Percentiles rank a stretch among this genome's conserved stretches.
Conservation (phyloP, 164 flowering plant species). For the Sedum album region DNA sequence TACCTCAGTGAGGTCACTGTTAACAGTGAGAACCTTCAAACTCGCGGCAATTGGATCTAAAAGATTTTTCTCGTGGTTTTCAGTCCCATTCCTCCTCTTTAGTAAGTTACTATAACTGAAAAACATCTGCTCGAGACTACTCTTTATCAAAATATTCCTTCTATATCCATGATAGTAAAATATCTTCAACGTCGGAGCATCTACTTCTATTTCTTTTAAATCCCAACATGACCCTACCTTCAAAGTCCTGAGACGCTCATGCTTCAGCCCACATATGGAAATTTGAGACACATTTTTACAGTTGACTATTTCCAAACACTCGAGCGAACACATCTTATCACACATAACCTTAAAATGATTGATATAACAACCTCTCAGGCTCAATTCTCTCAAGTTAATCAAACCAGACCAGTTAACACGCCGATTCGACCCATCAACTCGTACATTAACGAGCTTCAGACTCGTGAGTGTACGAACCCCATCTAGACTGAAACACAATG, state of each 20-base stretch:
- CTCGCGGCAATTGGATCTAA: neutral
- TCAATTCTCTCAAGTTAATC: neutral
- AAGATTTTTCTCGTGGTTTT: neutral
- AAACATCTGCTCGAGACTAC: neutral
- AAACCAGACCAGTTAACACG: neutral
- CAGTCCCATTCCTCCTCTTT: too few relatives aligned
- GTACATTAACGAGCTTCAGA: neutral
- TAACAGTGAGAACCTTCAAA: neutral
- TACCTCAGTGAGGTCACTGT: neutral
- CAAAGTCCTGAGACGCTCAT: neutral
- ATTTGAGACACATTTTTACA: neutral
- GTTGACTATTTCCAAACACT: neutral
- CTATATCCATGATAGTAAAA: neutral
- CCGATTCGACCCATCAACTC: neutral
- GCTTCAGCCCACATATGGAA: neutral
- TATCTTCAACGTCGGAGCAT: neutral
- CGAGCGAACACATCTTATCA: neutral
- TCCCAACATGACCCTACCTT: neutral
- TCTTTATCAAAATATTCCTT: neutral
- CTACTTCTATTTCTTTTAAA: neutral
- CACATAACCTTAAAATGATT: neutral
- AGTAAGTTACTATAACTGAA: neutral
- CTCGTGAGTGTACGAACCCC: neutral
- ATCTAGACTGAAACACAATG: neutral
- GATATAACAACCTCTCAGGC: neutral